Evolutionary conservation across 2,329 filamentous ascomycete species (phyloP).

Genomic region (Xylariaceae sp.): DNA sequence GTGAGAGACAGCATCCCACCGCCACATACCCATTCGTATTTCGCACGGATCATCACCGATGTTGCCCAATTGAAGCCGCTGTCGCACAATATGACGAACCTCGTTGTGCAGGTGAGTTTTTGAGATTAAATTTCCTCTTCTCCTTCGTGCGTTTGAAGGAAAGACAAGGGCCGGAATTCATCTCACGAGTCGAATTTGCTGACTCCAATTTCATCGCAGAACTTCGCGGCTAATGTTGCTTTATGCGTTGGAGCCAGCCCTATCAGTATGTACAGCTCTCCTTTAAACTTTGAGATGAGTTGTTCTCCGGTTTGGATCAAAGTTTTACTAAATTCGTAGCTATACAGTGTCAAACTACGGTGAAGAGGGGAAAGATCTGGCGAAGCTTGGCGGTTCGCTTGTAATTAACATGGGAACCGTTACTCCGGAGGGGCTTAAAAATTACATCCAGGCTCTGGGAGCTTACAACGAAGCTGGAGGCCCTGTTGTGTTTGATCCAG

Average conservation of each 20-base stretch:
- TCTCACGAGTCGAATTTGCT: no score
- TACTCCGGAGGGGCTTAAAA: constrained; percentile 67
- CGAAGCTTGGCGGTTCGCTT: constrained; percentile 69
- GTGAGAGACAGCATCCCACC: constrained; percentile 22
- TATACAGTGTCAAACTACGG: constrained; percentile 89
- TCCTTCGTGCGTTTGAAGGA: no score
- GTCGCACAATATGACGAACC: constrained; percentile 95
- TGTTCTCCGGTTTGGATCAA: no score
- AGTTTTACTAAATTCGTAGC: no score
- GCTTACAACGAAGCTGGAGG: constrained; percentile 77
- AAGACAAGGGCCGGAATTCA: no score
- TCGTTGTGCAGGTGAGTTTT: no score
- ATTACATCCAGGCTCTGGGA: constrained; percentile 68
- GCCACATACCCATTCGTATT: no score
- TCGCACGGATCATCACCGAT: constrained; percentile 53
- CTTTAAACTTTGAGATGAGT: no score
- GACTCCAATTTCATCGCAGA: no score
- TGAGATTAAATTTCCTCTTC: no score
- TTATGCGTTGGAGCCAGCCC: constrained; percentile 80
- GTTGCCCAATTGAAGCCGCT: constrained; percentile 66
- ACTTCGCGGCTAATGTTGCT: constrained; percentile 89
- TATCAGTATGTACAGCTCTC: no score
- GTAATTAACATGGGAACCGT: constrained; percentile 96
- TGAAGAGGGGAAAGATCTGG: constrained; percentile 77
- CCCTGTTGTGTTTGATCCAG: constrained; percentile 82